A percentile compares a stretch with the other conserved stretches of the same genome.
phyloP scores from a whole-genome alignment of 2,329 filamentous ascomycete species.

The Capronia coronata region DNA sequence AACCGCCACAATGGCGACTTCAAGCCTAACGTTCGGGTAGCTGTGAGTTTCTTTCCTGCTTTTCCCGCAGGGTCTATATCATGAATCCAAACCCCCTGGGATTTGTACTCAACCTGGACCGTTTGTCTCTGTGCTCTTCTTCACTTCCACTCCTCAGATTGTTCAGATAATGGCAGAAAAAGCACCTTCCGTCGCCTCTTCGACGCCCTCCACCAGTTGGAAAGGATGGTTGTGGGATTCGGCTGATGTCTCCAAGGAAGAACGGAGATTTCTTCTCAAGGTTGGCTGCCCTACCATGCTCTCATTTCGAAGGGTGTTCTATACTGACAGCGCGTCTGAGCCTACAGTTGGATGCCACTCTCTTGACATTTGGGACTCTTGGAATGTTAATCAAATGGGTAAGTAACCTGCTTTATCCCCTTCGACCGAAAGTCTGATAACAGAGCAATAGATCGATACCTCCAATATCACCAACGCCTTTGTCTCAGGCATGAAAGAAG shows the following conservation, averaged over 20 bases:
- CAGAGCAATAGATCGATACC: conserved; percentile 14
- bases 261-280: conserved; percentile 17
- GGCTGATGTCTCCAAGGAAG: conserved; percentile 17
- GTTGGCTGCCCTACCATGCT: conserved; percentile 4
- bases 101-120: not conserved
- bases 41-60: too few relatives aligned
- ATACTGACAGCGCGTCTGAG: too few relatives aligned
- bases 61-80: not conserved
- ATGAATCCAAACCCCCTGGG: not conserved
- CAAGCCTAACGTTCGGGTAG: not conserved
- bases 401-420: not conserved
- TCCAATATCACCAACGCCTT: conserved; percentile 37
- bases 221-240: conserved; percentile 22
- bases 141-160: not conserved
- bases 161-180: conserved; percentile 15
- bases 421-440: not conserved
- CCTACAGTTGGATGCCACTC: conserved; percentile 14
- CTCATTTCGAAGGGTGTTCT: too few relatives aligned
- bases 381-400: conserved; percentile 22
- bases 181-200: not conserved
- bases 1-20: not conserved
- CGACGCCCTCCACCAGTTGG: conserved; percentile 12
- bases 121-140: not conserved
- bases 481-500: conserved; percentile 50
- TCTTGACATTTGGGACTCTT: conserved; percentile 17